Conservation (phyloP, 139 green algal genomes). For the Spirogloea muscicola region DNA sequence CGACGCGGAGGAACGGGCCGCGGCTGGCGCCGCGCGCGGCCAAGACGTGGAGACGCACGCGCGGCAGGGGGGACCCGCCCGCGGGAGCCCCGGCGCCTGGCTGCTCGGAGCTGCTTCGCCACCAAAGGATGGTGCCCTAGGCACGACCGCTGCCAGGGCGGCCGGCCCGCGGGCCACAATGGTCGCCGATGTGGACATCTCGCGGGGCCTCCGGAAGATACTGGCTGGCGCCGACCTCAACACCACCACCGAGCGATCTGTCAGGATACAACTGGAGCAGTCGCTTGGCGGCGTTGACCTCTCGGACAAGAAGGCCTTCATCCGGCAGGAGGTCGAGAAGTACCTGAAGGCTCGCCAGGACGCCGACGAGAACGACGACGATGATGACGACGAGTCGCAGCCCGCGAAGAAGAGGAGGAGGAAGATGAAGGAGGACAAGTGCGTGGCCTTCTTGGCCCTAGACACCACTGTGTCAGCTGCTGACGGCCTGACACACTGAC, state of each 20-base stretch:
- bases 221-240: conserved; percentile 53
- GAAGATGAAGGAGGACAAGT: conserved; percentile 17
- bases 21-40: too few species aligned
- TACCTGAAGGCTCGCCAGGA: background rate
- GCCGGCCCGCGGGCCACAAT: conserved; percentile 21
- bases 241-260: conserved; percentile 62
- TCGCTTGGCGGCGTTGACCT: conserved; percentile 60
- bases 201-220: conserved; percentile 42
- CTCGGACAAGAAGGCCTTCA: conserved; percentile 56
- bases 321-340: conserved; percentile 46
- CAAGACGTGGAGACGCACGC: too few species aligned
- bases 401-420: conserved; percentile 9
- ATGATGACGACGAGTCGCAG: conserved; percentile 8
- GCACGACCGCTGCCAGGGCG: too few species aligned
- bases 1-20: too few species aligned
- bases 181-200: conserved; percentile 48
- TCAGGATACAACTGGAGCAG: conserved; percentile 65
- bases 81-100: too few species aligned
- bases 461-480: background rate
- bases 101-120: too few species aligned
- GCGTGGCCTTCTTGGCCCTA: background rate
- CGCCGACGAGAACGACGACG: background rate
- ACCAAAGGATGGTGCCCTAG: too few species aligned
- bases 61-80: too few species aligned
- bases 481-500: background rate